Conservation (phyloP, 1,139 yeast species). For the Arxiozyma bovina region DNA sequence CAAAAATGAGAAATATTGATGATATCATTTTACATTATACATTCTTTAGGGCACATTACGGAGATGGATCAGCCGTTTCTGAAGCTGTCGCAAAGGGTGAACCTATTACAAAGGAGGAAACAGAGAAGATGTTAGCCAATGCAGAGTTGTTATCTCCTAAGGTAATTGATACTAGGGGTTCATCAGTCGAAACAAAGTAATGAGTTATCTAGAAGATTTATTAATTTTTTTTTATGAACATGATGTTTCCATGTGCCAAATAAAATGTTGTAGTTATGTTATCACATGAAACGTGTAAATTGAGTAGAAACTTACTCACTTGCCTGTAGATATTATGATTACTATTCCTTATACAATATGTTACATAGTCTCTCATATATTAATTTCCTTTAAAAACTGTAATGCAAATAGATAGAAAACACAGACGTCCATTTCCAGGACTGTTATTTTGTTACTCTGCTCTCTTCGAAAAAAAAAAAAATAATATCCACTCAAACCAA, state of each 20-base stretch:
- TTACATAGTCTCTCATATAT: neutral
- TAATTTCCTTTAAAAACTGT: too few relatives aligned
- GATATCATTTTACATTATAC: conserved; percentile 89
- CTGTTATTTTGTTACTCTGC: neutral
- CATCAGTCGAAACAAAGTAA: neutral
- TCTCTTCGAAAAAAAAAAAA: too few relatives aligned
- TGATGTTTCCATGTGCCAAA: neutral
- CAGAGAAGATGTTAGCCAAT: conserved; percentile 14
- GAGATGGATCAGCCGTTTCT: conserved; percentile 28
- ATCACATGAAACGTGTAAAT: neutral
- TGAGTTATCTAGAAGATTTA: neutral
- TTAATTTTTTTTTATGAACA: too few relatives aligned
- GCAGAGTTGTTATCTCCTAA: conserved; percentile 13
- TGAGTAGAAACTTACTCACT: neutral
- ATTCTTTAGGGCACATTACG: conserved; percentile 55
- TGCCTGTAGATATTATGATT: neutral
- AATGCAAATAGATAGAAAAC: neutral
- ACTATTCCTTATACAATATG: neutral
- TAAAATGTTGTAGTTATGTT: neutral
- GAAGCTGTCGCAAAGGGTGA: conserved; percentile 14
- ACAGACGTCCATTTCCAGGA: neutral
- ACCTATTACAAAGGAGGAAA: conserved; percentile 9
- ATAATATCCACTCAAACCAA: too few relatives aligned
- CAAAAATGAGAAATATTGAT: conserved; percentile 82
- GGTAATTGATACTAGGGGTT: conserved; percentile 6